Conservation (phyloP, 208 protist genomes). For the Leishmania martiniquensis region DNA sequence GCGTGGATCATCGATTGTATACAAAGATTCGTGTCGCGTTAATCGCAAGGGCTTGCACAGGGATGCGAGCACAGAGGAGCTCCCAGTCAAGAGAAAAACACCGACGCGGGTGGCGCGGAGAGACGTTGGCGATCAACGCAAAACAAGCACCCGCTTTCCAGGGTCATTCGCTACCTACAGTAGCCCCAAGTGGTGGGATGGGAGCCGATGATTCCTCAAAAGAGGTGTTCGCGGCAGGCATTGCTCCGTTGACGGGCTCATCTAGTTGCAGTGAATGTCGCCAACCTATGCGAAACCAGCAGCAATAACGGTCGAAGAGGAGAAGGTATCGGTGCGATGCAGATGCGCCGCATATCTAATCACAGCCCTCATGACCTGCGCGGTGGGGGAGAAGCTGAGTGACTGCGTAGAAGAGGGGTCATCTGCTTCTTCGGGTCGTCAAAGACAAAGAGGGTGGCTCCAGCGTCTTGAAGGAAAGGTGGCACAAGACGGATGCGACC, state of each 20-base stretch:
- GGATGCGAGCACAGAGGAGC: neutral
- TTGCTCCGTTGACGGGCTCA: neutral
- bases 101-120: neutral
- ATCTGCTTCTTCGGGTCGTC: neutral
- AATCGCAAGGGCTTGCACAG: neutral
- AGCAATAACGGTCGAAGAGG: neutral
- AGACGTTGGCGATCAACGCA: neutral
- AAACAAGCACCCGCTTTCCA: neutral
- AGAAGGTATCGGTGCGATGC: neutral
- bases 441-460: neutral
- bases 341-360: neutral
- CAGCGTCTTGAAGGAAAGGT: conserved; percentile 11
- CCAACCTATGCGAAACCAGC: neutral
- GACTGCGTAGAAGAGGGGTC: neutral
- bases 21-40: neutral
- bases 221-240: neutral
- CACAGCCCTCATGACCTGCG: neutral
- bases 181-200: neutral
- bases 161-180: neutral
- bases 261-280: neutral
- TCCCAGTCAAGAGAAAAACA: neutral
- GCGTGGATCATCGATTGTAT: neutral
- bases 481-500: conserved; percentile 41
- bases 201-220: neutral
- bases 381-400: neutral